Evolutionary conservation across 345 rosid species (phyloP).

Genomic region (Boechera retrofracta): DNA sequence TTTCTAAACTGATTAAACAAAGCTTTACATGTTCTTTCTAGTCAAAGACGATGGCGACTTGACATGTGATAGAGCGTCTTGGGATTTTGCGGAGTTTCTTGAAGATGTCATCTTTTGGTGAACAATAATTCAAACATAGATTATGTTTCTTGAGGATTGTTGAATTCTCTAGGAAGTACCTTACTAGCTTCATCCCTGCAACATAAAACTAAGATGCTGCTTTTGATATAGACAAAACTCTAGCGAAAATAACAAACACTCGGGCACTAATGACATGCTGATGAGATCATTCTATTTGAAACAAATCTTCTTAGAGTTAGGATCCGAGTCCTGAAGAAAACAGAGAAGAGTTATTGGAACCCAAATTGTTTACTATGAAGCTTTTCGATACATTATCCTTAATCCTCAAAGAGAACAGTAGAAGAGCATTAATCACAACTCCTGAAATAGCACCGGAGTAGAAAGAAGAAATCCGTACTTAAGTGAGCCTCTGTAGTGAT

Average conservation of each 20-base stretch:
- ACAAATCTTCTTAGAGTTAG: too few relatives aligned
- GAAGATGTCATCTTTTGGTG: background rate
- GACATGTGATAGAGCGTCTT: background rate
- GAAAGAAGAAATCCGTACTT: too few relatives aligned
- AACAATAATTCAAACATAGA: background rate
- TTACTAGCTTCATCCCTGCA: background rate
- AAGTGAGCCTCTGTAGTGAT: too few relatives aligned
- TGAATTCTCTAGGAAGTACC: background rate
- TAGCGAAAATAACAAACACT: background rate
- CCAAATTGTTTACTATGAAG: too few relatives aligned
- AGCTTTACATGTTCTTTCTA: background rate
- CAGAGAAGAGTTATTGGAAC: too few relatives aligned
- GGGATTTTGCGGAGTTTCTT: slow-evolving; percentile 2
- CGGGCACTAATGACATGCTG: too few relatives aligned
- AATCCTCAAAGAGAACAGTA: too few relatives aligned
- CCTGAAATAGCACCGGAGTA: too few relatives aligned
- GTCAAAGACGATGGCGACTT: background rate
- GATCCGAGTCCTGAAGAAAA: background rate
- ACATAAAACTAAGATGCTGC: background rate
- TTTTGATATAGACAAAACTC: background rate
- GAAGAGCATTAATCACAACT: too few relatives aligned
- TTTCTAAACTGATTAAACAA: too few relatives aligned
- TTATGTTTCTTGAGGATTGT: background rate
- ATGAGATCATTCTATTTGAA: too few relatives aligned
- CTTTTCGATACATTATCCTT: too few relatives aligned